Percentiles rank a stretch among this genome's conserved stretches.
These are phyloP conservation scores for Leishmania braziliensis DNA, from an alignment of 208 protist species.

Conservation along the genomic window DNA sequence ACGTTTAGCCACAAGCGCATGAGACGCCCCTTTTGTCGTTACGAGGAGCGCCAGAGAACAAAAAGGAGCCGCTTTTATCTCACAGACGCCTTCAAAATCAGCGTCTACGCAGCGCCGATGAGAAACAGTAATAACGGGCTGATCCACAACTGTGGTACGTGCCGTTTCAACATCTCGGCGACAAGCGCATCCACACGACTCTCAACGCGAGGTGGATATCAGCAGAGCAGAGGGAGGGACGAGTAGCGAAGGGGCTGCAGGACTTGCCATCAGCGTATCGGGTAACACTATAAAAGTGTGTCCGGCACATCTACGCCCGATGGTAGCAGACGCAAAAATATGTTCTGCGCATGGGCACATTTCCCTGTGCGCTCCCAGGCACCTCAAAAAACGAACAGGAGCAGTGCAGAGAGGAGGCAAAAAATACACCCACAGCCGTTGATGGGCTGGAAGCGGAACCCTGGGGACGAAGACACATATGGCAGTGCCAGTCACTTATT, in stretches of 20 bases:
- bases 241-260: no score
- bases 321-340: neutral
- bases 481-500: constrained; percentile 13
- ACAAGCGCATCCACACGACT: neutral
- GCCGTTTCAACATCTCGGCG: neutral
- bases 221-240: neutral
- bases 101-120: neutral
- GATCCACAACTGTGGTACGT: neutral
- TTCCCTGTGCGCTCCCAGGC: neutral
- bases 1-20: neutral
- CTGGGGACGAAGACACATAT: neutral
- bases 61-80: neutral
- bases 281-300: neutral
- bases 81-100: neutral
- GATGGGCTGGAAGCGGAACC: neutral
- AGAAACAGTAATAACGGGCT: neutral
- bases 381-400: neutral
- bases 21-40: neutral
- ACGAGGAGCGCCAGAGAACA: neutral
- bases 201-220: neutral
- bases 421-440: neutral
- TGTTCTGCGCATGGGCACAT: neutral
- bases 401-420: neutral
- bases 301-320: neutral
- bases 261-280: neutral